Conservation (phyloP, 75 land plant species). For the Larix kaempferi region DNA sequence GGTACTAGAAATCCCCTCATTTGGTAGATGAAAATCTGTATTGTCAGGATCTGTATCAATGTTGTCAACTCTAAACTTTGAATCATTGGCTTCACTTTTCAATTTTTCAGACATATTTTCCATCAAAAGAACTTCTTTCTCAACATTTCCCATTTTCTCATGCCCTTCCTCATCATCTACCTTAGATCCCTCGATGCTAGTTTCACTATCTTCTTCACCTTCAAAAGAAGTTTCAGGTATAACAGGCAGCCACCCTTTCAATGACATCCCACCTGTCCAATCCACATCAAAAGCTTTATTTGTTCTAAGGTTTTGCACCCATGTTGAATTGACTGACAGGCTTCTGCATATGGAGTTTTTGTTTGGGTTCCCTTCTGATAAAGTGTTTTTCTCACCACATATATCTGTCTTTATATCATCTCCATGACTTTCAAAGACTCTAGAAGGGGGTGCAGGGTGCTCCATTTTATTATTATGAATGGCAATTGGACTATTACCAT, state of each 20-base stretch:
- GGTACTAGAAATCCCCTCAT: background rate
- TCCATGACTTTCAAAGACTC: background rate
- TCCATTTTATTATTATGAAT: background rate
- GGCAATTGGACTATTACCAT: background rate
- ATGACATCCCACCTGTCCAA: conserved; percentile 10
- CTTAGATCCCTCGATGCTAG: conserved; percentile 14
- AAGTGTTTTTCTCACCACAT: background rate
- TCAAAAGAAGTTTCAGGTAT: conserved; percentile 25
- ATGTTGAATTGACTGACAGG: background rate
- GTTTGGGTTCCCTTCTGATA: background rate
- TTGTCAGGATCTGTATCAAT: background rate
- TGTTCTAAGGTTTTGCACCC: conserved; percentile 2
- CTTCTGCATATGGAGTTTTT: background rate
- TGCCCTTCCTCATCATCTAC: conserved; percentile 12
- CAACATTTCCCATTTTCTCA: background rate
- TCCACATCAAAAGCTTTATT: conserved; percentile 5
- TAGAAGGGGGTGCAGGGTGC: conserved; percentile 2
- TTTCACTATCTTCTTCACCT: conserved; percentile 8
- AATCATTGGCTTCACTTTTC: background rate
- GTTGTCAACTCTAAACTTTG: background rate
- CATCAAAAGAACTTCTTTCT: background rate
- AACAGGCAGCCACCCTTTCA: conserved; percentile 37
- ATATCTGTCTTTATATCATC: background rate
- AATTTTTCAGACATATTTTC: background rate
- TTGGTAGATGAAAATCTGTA: background rate